phyloP scores from a whole-genome alignment of 495 filamentous ascomycete species.

The Neurospora cerealis region DNA sequence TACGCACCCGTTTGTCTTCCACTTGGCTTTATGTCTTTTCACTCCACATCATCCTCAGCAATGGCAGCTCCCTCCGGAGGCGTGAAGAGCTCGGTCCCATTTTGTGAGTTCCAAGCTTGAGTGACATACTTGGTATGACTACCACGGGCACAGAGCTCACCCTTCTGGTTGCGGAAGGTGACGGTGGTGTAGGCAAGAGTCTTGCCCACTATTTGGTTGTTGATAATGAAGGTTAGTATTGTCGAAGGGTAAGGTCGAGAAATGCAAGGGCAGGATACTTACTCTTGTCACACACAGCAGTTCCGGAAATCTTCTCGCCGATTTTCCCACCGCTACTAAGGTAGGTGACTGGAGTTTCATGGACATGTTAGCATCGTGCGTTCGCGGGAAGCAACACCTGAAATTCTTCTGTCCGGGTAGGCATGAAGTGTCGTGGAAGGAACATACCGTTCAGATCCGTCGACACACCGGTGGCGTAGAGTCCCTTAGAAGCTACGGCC shows the following conservation, averaged over 20 bases:
- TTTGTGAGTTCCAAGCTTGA: slow-evolving; percentile 6
- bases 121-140: slow-evolving; percentile 82
- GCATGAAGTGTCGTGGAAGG: neutral
- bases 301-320: slow-evolving; percentile 64
- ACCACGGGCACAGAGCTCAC: slow-evolving; percentile 73
- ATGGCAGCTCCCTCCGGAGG: slow-evolving; percentile 8
- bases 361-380: neutral
- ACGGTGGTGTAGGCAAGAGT: slow-evolving; percentile 83
- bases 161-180: slow-evolving; percentile 63
- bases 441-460: slow-evolving; percentile 77
- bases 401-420: neutral
- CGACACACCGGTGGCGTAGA: slow-evolving; percentile 83
- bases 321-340: slow-evolving; percentile 72
- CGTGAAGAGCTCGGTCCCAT: slow-evolving; percentile 1
- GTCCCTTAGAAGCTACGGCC: slow-evolving; percentile 81
- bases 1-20: neutral
- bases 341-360: slow-evolving; percentile 64
- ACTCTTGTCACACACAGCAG: slow-evolving; percentile 79
- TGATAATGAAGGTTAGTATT: neutral
- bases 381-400: neutral
- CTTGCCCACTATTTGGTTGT: slow-evolving; percentile 62
- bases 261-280: slow-evolving; percentile 12
- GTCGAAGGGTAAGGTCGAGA: neutral
- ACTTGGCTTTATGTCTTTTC: neutral
- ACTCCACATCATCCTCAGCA: slow-evolving; percentile 3